Evolutionary conservation across 208 protist species (phyloP), one percentile per base, ranked within the genome.

Genomic region (Trypanosoma caninum): DNA sequence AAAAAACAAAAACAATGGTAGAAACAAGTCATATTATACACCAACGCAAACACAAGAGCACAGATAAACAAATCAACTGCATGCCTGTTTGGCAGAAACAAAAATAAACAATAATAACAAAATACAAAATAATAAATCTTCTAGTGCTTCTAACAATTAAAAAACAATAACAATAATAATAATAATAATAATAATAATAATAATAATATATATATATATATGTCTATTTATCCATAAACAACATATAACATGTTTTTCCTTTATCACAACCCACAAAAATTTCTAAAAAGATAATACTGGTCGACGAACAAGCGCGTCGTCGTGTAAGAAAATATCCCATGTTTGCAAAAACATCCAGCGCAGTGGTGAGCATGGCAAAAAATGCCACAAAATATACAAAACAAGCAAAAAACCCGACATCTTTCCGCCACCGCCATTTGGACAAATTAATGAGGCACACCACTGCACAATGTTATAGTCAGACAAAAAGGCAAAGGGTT

Each of bases 241-340:
- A 14, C 11, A 18, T 20, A 31, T 8, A 44, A 25, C n/a, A 18
- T 2, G 11, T 18, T 6, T 20, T 46, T 41, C 25, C 37, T 50
- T 41, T 28, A 9, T 73, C 40, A 89, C n/a, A n/a, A n/a, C n/a
- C n/a, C n/a, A n/a, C n/a, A n/a, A n/a, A n/a, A n/a, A n/a, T n/a
- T n/a, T n/a, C n/a, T n/a, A n/a, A 28, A 83, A 78, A 3, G 75
- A 81, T 2, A 89, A 72, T 13, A 82, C 18, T 6, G 78, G 78
- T 27, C 76, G 78, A 23, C 78, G 76, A 7, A 59, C 73, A 16
- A 89, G 65, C 1, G 77, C 78, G 44, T 89, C 82, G 47, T 85
- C 82, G 60, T 85, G 65, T 16, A 70, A 46, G 47, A 89, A 72
- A 3, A 85, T 54, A 20, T 38, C 37, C 78, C 78, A 85, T 31